phyloP scores from a whole-genome alignment of 495 filamentous ascomycete species.

The Penicillium ucsense region DNA sequence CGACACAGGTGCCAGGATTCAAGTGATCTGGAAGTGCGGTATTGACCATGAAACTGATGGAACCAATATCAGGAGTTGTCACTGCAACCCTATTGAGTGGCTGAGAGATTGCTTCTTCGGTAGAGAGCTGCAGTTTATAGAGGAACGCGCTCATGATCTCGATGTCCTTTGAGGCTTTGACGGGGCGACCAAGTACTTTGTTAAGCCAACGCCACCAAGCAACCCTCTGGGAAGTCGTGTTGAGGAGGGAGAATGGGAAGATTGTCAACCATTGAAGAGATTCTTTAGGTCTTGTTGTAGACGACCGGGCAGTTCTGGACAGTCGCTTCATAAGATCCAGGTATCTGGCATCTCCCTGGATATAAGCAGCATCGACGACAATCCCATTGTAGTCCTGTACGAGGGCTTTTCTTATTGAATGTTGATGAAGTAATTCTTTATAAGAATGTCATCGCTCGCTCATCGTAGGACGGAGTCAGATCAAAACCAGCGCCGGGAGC shows the following conservation, averaged over 20 bases:
- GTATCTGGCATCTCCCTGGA: constrained; percentile 8
- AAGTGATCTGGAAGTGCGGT: constrained; percentile 4
- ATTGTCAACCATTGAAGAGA: background rate
- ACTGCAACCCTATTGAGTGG: constrained; percentile 9
- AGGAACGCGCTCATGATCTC: constrained; percentile 9
- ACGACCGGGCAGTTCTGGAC: background rate
- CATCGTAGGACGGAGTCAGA: constrained; percentile 7
- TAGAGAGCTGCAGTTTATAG: constrained; percentile 1
- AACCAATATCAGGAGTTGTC: constrained; percentile 4
- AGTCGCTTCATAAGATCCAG: constrained; percentile 11
- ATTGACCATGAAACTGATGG: constrained; percentile 4
- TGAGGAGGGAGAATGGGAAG: background rate
- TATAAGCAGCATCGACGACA: constrained; percentile 6
- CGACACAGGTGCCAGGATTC: constrained; percentile 5
- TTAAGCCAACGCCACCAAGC: constrained; percentile 3
- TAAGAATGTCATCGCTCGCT: background rate
- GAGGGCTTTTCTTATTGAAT: constrained; percentile 2
- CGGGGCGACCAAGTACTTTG: constrained; percentile 1
- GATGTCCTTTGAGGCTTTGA: constrained; percentile 1
- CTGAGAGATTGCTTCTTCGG: constrained; percentile 3
- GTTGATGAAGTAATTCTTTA: background rate
- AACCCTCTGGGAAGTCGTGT: constrained; percentile 1
- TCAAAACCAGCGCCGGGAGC: constrained; percentile 10
- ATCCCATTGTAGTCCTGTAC: constrained; percentile 10
- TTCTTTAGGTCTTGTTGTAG: background rate